Evolutionary conservation across 306 rosid genomes (phyloP), one percentile per base, ranked within the genome.

Genomic region (Senna siamea): DNA sequence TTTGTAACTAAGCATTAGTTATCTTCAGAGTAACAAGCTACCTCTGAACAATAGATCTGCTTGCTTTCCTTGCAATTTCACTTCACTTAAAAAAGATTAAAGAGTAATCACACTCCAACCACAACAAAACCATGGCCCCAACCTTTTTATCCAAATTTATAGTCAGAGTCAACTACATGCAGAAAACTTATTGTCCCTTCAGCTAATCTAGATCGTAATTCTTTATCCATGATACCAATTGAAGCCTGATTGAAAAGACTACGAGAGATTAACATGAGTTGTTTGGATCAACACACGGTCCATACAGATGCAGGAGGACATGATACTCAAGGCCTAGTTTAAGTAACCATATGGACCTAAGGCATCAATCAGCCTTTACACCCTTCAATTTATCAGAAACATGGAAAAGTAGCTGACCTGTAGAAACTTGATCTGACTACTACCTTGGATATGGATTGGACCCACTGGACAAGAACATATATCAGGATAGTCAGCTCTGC

Each of bases 381-480:
- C 13, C 46, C 46, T n/a, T 34, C n/a, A 30, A 30, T 58, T 58
- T 30, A 37, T 2, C 28, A 0, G 38, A 57, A 57, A 19, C 18
- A 13, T 26, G 9, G 9, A 32, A 32, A 32, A 5, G 37, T n/a
- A 32, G 9, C 5, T 38, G 44, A 8, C 47, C 11, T 1, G 47
- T 5, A 56, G 63, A 28, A 28, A 32, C 38, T 56, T 14, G 2
- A 15, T 26, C 62, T 5, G 12, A 13, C 17, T 23, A 56, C 63
- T 15, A 41, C 23, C 30, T 9, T 74, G 69, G 70, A 48, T 43
- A 52, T 35, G 54, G 80, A 40, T 28, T 22, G 5, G 55, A 44
- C 26, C 57, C 50, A 15, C 50, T 78, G 56, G 69, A 38, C 38
- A 66, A 57, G 35, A 58, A 41, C 71, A 70, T 10, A 57, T 12